These are phyloP conservation scores for Dactylella cylindrospora DNA, from an alignment of 2,329 filamentous ascomycete genomes.

Conservation along the genomic window DNA sequence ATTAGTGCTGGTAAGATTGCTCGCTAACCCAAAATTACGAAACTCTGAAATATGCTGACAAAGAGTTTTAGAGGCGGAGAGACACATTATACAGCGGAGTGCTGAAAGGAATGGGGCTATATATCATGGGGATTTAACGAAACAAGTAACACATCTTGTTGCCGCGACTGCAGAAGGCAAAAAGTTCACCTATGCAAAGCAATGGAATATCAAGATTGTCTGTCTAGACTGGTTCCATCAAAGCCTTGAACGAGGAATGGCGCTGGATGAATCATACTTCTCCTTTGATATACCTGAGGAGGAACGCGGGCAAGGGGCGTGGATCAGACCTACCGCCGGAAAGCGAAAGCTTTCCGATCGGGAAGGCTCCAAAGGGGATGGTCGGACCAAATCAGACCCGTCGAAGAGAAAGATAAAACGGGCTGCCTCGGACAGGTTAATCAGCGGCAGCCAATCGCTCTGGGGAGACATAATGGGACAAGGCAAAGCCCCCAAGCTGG, in stretches of 20 bases:
- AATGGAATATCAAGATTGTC: slow-evolving; percentile 79
- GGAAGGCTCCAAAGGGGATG: slow-evolving; percentile 50
- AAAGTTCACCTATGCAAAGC: slow-evolving; percentile 84
- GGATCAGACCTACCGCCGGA: slow-evolving; percentile 61
- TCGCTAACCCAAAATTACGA: slow-evolving; percentile 5
- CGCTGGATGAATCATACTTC: slow-evolving; percentile 82
- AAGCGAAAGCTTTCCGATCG: slow-evolving; percentile 58
- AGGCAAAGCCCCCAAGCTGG: slow-evolving; percentile 45
- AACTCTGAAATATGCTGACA: slow-evolving; percentile 52
- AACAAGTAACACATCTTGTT: slow-evolving; percentile 82
- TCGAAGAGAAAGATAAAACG: slow-evolving; percentile 80
- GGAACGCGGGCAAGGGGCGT: slow-evolving; percentile 69
- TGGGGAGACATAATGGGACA: slow-evolving; percentile 82
- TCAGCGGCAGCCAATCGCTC: slow-evolving; percentile 75
- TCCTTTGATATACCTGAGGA: slow-evolving; percentile 66
- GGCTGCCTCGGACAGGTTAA: slow-evolving; percentile 80
- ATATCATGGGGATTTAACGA: slow-evolving; percentile 86
- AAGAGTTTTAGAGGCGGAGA: slow-evolving; percentile 58
- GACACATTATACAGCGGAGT: slow-evolving; percentile 69
- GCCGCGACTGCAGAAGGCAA: slow-evolving; percentile 76
- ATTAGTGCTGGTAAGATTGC: slow-evolving; percentile 62
- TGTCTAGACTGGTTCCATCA: slow-evolving; percentile 82
- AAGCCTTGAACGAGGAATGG: slow-evolving; percentile 81
- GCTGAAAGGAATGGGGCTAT: slow-evolving; percentile 72
- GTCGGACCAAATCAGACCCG: slow-evolving; percentile 48